Conservation (phyloP, 2,329 filamentous ascomycete species). For the Neospermospora avenae region DNA sequence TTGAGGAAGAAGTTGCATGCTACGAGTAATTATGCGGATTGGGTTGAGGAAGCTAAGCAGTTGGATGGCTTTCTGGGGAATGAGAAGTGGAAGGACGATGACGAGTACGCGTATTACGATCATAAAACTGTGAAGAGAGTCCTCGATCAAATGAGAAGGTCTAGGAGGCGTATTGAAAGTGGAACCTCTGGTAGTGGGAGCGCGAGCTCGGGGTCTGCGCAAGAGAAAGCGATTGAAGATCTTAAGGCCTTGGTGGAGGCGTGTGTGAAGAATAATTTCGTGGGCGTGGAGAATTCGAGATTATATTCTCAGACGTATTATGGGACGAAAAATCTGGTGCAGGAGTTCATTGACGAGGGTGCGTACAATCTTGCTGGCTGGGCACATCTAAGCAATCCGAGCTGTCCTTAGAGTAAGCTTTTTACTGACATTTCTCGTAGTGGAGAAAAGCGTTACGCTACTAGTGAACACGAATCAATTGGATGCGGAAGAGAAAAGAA, state of each 20-base stretch:
- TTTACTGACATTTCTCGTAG: slow-evolving; percentile 38
- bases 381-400: not conserved
- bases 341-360: slow-evolving; percentile 85
- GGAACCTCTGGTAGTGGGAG: slow-evolving; percentile 24
- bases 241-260: slow-evolving; percentile 77
- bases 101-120: slow-evolving; percentile 84
- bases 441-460: slow-evolving; percentile 64
- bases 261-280: slow-evolving; percentile 97
- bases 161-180: slow-evolving; percentile 53
- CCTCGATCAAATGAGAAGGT: slow-evolving; percentile 68
- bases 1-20: slow-evolving; percentile 68
- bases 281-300: slow-evolving; percentile 86
- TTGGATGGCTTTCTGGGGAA: slow-evolving; percentile 81
- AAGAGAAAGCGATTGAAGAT: slow-evolving; percentile 63
- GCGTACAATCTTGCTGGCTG: slow-evolving; percentile 30
- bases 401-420: not conserved
- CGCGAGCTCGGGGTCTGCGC: slow-evolving; percentile 39
- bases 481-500: slow-evolving; percentile 68
- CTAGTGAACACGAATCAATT: slow-evolving; percentile 67
- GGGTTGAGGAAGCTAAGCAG: slow-evolving; percentile 74
- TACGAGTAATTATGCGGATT: slow-evolving; percentile 75
- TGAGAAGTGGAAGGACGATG: slow-evolving; percentile 73
- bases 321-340: slow-evolving; percentile 92
- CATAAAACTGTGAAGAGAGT: slow-evolving; percentile 77
- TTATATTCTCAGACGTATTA: slow-evolving; percentile 98